Percentiles rank a stretch among this genome's conserved stretches.
phyloP scores from a whole-genome alignment of 257 asterid species.

The Plectranthus barbatus region DNA sequence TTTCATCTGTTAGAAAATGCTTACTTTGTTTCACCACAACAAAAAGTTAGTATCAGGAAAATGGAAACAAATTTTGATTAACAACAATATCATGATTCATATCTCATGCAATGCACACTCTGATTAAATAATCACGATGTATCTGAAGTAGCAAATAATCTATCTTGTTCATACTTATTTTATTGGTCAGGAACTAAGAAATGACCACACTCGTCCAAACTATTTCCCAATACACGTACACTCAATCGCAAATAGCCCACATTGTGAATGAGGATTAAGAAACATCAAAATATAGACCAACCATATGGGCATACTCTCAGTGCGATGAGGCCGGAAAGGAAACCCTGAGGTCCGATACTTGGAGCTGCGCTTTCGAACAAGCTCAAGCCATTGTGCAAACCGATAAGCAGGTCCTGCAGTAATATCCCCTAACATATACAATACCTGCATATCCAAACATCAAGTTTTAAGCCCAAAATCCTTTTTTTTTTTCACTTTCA shows the following conservation, averaged over 20 bases:
- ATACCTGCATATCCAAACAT: slow-evolving; percentile 48
- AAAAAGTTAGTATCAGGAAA: no score
- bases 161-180: no score
- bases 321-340: slow-evolving; percentile 56
- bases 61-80: no score
- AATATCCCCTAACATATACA: slow-evolving; percentile 96
- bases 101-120: not conserved
- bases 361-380: slow-evolving; percentile 91
- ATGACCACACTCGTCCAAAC: not conserved
- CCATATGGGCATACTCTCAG: slow-evolving; percentile 71
- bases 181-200: not conserved
- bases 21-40: no score
- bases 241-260: not conserved
- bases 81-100: not conserved
- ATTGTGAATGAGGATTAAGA: not conserved
- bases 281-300: slow-evolving; percentile 14
- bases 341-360: slow-evolving; percentile 81
- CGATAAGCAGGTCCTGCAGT: slow-evolving; percentile 89
- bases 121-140: not conserved
- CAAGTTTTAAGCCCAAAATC: not conserved
- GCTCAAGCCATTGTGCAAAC: slow-evolving; percentile 96
- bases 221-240: no score
- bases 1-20: no score
- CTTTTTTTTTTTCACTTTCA: not conserved
- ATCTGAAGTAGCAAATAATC: not conserved